phyloP scores from a whole-genome alignment of 1,284 basidiomycete genomes.

The Trichosporon sp. region DNA sequence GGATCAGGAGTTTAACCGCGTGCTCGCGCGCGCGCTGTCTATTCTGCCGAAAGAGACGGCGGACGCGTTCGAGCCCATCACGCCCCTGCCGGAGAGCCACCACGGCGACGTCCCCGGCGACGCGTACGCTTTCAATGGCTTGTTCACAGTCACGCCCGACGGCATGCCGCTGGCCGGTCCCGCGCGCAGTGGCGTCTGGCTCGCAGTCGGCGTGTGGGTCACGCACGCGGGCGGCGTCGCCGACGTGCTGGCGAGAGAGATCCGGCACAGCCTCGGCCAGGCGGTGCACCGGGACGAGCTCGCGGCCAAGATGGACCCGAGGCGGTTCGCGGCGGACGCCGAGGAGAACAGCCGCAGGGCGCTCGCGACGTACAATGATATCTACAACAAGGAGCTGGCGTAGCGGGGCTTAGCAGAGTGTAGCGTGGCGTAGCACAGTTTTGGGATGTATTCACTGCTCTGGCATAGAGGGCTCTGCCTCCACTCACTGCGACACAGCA shows the following conservation, averaged over 20 bases:
- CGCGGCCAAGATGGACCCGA: conserved; percentile 22
- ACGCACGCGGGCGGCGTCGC: conserved; percentile 28
- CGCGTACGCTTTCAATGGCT: conserved; percentile 25
- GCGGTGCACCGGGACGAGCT: conserved; percentile 7
- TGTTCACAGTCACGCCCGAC: conserved; percentile 33
- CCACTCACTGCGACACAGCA: no score
- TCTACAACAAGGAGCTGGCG: conserved; percentile 23
- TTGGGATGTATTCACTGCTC: no score
- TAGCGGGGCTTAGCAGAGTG: background rate
- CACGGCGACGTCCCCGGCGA: background rate
- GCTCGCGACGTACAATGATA: conserved; percentile 28
- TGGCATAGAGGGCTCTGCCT: no score
- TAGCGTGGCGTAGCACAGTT: no score
- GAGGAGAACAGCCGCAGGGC: conserved; percentile 13
- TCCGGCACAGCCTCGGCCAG: conserved; percentile 15
- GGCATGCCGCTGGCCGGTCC: conserved; percentile 29
- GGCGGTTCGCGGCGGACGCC: conserved; percentile 30
- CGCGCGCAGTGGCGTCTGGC: conserved; percentile 14
- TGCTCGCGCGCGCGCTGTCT: conserved; percentile 14
- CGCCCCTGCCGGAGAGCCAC: background rate
- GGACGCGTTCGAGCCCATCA: conserved; percentile 7
- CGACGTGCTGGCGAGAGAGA: conserved; percentile 21
- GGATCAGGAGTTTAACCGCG: conserved; percentile 16
- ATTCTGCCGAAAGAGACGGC: conserved; percentile 20
- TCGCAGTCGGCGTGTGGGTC: conserved; percentile 30